phyloP scores from a whole-genome alignment of 306 rosid genomes.

The Dryas drummondii region DNA sequence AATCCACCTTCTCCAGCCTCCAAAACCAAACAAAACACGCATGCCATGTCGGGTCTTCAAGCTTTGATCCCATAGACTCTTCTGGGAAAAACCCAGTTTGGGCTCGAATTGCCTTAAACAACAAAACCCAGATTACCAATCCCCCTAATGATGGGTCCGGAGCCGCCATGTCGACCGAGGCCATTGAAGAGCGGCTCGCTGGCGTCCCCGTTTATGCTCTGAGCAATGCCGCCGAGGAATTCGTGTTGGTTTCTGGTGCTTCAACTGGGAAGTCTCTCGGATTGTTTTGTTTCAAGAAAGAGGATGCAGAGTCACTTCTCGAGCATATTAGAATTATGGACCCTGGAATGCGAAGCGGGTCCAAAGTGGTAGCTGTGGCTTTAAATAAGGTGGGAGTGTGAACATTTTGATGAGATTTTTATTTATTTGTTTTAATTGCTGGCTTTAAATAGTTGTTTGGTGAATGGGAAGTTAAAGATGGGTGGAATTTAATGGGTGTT shows the following conservation, averaged over 20 bases:
- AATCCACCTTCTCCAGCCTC: conserved; percentile 36
- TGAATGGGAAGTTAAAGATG: background rate
- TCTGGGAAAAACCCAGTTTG: conserved; percentile 35
- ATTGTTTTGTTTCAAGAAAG: conserved; percentile 79
- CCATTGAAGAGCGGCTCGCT: conserved; percentile 73
- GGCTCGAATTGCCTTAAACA: conserved; percentile 53
- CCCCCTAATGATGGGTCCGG: conserved; percentile 13
- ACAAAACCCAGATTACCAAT: conserved; percentile 9
- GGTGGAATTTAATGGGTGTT: conserved; percentile 7
- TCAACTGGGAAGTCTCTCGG: conserved; percentile 64
- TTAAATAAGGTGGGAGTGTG: conserved; percentile 60
- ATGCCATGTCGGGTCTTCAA: conserved; percentile 28
- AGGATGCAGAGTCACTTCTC: conserved; percentile 80
- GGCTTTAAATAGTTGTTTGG: background rate
- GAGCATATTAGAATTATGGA: conserved; percentile 59
- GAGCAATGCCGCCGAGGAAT: conserved; percentile 75
- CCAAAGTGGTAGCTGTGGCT: conserved; percentile 89
- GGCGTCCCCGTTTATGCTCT: conserved; percentile 95
- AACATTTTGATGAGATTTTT: background rate
- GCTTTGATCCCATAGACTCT: conserved; percentile 20
- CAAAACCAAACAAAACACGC: conserved; percentile 35
- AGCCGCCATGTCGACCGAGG: conserved; percentile 50
- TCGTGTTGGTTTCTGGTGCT: conserved; percentile 73
- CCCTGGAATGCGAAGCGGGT: conserved; percentile 57
- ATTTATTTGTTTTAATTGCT: background rate